These are phyloP conservation scores for Forsythia viridissima DNA, from an alignment of 257 asterid genomes.

Conservation along the genomic window DNA sequence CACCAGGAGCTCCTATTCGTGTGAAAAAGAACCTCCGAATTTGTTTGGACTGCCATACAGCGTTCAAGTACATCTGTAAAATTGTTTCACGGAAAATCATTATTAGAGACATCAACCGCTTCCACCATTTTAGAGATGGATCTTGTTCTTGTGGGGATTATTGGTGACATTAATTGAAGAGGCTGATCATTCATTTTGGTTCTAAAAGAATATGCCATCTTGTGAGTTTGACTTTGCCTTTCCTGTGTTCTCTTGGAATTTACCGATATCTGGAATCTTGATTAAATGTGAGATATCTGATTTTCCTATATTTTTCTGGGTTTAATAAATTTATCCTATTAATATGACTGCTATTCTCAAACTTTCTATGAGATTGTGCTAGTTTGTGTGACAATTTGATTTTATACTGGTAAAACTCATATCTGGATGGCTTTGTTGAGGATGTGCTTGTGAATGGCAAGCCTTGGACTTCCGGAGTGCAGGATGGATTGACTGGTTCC, in stretches of 20 bases:
- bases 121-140: conserved; percentile 79
- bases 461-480: conserved; percentile 70
- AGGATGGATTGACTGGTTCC: conserved; percentile 67
- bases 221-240: background rate
- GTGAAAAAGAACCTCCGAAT: conserved; percentile 81
- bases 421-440: conserved; percentile 74
- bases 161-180: conserved; percentile 42
- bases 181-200: background rate
- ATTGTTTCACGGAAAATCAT: conserved; percentile 66
- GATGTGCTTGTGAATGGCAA: conserved; percentile 79
- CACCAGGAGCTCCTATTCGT: conserved; percentile 67
- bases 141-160: conserved; percentile 83
- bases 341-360: conserved; percentile 4
- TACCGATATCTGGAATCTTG: background rate
- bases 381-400: background rate
- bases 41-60: conserved; percentile 79
- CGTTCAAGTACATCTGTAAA: conserved; percentile 68
- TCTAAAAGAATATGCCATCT: background rate
- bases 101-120: conserved; percentile 70
- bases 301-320: conserved; percentile 1
- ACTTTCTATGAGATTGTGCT: conserved; percentile 13
- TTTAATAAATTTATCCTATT: background rate
- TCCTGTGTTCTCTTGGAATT: background rate
- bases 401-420: conserved; percentile 40
- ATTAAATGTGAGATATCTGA: conserved; percentile 12